phyloP scores from a whole-genome alignment of 495 filamentous ascomycete species.

The Xylaria longipes region DNA sequence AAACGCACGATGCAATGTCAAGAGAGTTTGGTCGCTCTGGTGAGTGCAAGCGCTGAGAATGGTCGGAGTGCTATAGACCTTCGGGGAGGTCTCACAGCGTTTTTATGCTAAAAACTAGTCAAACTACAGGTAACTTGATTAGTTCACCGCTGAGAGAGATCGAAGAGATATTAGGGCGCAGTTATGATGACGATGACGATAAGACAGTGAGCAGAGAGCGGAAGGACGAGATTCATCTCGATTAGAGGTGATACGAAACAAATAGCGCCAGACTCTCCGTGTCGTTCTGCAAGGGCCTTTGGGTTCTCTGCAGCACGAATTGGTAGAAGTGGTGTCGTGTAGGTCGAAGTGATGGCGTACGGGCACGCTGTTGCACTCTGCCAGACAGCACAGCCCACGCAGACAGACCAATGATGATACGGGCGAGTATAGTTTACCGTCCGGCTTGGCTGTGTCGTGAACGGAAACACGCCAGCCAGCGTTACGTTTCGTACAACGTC shows the following conservation, averaged over 20 bases:
- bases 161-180: background rate
- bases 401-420: constrained; percentile 17
- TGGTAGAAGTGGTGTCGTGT: background rate
- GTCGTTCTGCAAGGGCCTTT: constrained; percentile 29
- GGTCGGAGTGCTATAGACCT: background rate
- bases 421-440: constrained; percentile 7
- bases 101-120: background rate
- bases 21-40: background rate
- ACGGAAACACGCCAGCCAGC: constrained; percentile 18
- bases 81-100: background rate
- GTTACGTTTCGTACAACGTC: constrained; percentile 23
- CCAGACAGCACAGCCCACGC: constrained; percentile 12
- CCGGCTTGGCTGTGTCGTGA: constrained; percentile 20
- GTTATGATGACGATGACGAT: background rate
- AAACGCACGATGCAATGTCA: background rate
- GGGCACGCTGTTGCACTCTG: constrained; percentile 15
- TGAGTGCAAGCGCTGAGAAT: background rate
- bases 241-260: constrained; percentile 8
- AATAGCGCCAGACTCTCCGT: constrained; percentile 4
- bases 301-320: constrained; percentile 19
- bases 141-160: background rate
- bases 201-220: background rate
- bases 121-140: constrained; percentile 14
- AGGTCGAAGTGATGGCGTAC: constrained; percentile 20
- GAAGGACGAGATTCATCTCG: constrained; percentile 1